These are phyloP conservation scores for Triticum dicoccoides DNA, from an alignment of 176 grass and related monocot species.

Conservation along the genomic window DNA sequence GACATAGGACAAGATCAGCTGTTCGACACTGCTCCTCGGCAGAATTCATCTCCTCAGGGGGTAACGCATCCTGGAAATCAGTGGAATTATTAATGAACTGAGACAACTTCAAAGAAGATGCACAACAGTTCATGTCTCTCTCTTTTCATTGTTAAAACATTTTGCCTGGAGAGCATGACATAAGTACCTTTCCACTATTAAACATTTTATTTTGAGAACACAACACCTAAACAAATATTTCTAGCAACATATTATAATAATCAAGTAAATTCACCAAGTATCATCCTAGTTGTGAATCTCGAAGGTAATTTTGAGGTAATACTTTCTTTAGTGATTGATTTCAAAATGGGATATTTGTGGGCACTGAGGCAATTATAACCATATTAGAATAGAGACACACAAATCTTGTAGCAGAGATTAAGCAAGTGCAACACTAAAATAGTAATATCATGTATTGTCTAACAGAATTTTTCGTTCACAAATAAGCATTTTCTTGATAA, in stretches of 20 bases:
- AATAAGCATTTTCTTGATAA: constrained; percentile 7
- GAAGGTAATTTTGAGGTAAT: constrained; percentile 4
- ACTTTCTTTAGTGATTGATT: background rate
- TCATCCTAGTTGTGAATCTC: background rate
- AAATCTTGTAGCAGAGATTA: background rate
- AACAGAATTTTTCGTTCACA: background rate
- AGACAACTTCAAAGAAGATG: background rate
- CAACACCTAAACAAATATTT: background rate
- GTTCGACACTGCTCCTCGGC: constrained; percentile 78
- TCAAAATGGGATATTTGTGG: background rate
- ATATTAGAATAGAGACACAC: background rate
- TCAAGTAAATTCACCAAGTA: constrained; percentile 4
- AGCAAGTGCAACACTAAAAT: background rate
- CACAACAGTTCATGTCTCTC: background rate
- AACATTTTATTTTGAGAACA: background rate
- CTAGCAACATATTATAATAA: background rate
- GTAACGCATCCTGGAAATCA: constrained; percentile 83
- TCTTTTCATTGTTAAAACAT: background rate
- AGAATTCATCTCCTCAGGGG: constrained; percentile 75
- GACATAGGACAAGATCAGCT: constrained; percentile 88
- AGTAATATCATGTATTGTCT: background rate
- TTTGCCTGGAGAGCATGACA: background rate
- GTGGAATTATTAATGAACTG: constrained; percentile 21
- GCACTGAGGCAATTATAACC: background rate
- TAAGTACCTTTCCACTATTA: background rate